Evolutionary conservation across 2,329 filamentous ascomycete genomes (phyloP), one percentile per base, ranked within the genome.

Genomic region (Phaeomoniella chlamydospora): DNA sequence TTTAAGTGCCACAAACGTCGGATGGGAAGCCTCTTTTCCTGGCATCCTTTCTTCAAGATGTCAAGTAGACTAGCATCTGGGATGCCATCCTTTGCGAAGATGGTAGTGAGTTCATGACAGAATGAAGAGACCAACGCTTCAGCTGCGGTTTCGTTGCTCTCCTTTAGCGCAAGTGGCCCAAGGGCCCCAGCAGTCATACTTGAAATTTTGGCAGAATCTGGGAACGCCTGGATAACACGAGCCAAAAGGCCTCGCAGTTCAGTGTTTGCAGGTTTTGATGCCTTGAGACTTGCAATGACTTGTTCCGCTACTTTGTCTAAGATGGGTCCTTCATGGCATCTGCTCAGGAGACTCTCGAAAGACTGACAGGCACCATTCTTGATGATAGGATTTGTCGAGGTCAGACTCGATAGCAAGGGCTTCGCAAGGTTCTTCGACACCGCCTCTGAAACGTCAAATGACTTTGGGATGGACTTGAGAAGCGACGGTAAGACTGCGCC

Each of bases 191-290:
- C 69, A 18, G 88, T 67, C 45, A 80, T 80, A 39, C 70, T 66
- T 1, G 82, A 79, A 29, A 80, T 67, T 2, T 68, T 57, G 9
- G 65, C 55, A 2, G 75, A 80, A 31, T 73, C 62, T 1, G 74
- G 68, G 18, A 88, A 58, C 4, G 68, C 64, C 34, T 72, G 65
- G 3, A 98, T 67, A 66, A 93, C 83, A 50, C 90, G 81, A 3
- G 84, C 78, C 57, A 94, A 77, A 2, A 87, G 63, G 3, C 81
- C 70, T 49, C 86, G 80, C 47, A 96, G 86, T 40, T 98, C 90
- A 12, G 82, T 76, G 36, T 80, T 78, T 3, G 86, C 71, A 14
- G 94, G 67, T 53, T 96, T 98, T 36, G 82, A 79, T 13, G 77
- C 68, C 54, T 87, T 94, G 40, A 98, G 59, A 1, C 86, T 86